Evolutionary conservation across 495 filamentous ascomycete species (phyloP).

Genomic region (Penicillium riverlandense): DNA sequence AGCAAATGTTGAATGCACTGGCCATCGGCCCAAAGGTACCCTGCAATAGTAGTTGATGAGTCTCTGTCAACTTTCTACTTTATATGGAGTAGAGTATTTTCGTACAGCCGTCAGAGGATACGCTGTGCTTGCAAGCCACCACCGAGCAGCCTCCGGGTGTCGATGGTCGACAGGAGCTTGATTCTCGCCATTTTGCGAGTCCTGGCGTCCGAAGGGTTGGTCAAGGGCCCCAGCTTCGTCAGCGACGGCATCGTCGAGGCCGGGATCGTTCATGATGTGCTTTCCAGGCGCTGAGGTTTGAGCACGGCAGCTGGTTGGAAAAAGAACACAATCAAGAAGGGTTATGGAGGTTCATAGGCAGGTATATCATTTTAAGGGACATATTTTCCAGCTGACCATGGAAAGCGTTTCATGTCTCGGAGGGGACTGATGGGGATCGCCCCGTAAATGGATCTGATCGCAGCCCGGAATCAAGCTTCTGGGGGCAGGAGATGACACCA

Average conservation of each 20-base stretch:
- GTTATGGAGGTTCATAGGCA: too few species aligned
- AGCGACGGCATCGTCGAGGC: slow-evolving; percentile 45
- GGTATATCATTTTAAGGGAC: too few species aligned
- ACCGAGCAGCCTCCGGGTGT: slow-evolving; percentile 38
- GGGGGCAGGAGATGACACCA: too few species aligned
- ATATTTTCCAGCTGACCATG: too few species aligned
- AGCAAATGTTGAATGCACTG: slow-evolving; percentile 73
- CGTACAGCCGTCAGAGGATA: slow-evolving; percentile 67
- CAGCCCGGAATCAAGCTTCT: too few species aligned
- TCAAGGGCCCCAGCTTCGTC: slow-evolving; percentile 43
- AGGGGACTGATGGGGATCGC: too few species aligned
- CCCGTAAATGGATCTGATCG: too few species aligned
- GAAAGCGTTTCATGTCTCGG: too few species aligned
- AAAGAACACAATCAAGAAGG: too few species aligned
- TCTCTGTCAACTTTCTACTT: background rate
- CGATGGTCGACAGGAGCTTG: background rate
- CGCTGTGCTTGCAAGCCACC: slow-evolving; percentile 82
- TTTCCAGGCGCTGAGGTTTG: background rate
- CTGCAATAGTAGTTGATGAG: slow-evolving; percentile 5
- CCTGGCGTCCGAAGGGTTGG: slow-evolving; percentile 14
- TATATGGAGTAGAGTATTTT: background rate
- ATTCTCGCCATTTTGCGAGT: slow-evolving; percentile 13
- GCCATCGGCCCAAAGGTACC: slow-evolving; percentile 83
- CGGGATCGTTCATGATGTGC: slow-evolving; percentile 52
- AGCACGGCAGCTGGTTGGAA: too few species aligned